These are phyloP conservation scores for Massarina eburnea DNA, from an alignment of 2,329 filamentous ascomycete species.

Conservation along the genomic window DNA sequence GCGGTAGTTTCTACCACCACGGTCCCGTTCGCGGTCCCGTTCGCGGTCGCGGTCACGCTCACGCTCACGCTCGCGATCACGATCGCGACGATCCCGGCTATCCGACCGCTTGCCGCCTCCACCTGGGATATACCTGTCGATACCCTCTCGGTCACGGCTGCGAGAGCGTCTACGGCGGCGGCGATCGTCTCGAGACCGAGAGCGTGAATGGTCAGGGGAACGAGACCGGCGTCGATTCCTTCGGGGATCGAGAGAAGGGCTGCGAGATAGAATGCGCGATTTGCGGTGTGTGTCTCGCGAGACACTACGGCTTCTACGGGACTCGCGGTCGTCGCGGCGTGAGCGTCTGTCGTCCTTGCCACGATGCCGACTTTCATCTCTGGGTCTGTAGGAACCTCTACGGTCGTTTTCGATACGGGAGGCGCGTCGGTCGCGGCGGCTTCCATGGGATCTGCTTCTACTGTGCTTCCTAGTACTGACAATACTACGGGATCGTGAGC, in stretches of 20 bases:
- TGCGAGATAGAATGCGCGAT: conserved; percentile 29
- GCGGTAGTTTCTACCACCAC: conserved; percentile 42
- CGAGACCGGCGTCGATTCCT: conserved; percentile 20
- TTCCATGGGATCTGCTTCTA: conserved; percentile 36
- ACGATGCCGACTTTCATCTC: no score
- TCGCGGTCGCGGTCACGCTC: conserved; percentile 7
- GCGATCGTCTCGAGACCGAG: conserved; percentile 9
- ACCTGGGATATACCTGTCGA: conserved; percentile 42
- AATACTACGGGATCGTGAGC: conserved; percentile 29
- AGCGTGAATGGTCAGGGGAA: conserved; percentile 23
- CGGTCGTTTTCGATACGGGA: conserved; percentile 27
- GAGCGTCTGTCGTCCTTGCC: conserved; percentile 24
- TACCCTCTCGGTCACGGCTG: conserved; percentile 41
- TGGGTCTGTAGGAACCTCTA: no score
- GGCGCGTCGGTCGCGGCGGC: conserved; percentile 30
- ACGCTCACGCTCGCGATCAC: no score
- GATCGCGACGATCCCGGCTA: conserved; percentile 19
- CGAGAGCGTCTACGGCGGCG: conserved; percentile 21
- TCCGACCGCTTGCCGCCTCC: conserved; percentile 21
- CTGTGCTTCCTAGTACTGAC: conserved; percentile 28
- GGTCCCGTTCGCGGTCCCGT: conserved; percentile 18
- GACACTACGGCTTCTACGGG: conserved; percentile 24
- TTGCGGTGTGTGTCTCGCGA: conserved; percentile 36
- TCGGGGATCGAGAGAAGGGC: conserved; percentile 25
- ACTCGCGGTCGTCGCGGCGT: conserved; percentile 28